Evolutionary conservation across 352 stramenopile genomes (phyloP).

Genomic region (Phytopythium kandeliae): DNA sequence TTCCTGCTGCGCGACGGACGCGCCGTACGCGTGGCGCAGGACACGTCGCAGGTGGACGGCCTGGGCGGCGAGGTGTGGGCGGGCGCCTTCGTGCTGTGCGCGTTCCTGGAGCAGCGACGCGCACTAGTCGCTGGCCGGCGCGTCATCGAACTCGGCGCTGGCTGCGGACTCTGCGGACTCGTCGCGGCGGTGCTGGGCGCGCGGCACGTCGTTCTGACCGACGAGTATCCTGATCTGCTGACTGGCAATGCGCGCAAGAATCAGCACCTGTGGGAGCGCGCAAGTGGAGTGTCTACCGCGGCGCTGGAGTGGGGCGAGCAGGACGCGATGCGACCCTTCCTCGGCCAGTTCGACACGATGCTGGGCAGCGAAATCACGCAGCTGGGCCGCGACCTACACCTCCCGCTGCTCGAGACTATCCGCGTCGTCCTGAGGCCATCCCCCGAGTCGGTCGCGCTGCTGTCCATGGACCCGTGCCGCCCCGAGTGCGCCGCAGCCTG

Average conservation of each 20-base stretch:
- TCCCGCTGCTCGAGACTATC: slow-evolving; percentile 37
- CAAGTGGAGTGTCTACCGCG: slow-evolving; percentile 14
- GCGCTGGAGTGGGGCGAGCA: slow-evolving; percentile 30
- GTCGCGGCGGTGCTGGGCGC: slow-evolving; percentile 35
- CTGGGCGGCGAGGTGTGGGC: slow-evolving; percentile 56
- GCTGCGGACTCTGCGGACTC: slow-evolving; percentile 48
- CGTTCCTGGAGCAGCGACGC: slow-evolving; percentile 32
- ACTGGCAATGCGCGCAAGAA: slow-evolving; percentile 37
- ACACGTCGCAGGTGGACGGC: slow-evolving; percentile 48
- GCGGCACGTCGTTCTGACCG: slow-evolving; percentile 26
- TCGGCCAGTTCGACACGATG: slow-evolving; percentile 39
- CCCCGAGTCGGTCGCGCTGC: slow-evolving; percentile 25
- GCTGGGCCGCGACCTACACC: slow-evolving; percentile 33
- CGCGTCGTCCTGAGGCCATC: slow-evolving; percentile 19
- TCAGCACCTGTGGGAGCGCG: slow-evolving; percentile 16
- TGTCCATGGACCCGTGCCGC: slow-evolving; percentile 53
- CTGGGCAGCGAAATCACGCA: slow-evolving; percentile 63
- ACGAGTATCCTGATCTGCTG: slow-evolving; percentile 54
- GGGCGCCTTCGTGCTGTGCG: slow-evolving; percentile 44
- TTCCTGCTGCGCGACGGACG: slow-evolving; percentile 6
- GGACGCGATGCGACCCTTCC: slow-evolving; percentile 23
- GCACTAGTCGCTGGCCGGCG: slow-evolving; percentile 19
- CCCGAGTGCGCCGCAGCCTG: slow-evolving; percentile 27
- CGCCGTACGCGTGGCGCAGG: slow-evolving; percentile 35
- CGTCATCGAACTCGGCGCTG: slow-evolving; percentile 52